Evolutionary conservation across 2,329 filamentous ascomycete genomes (phyloP), one percentile per base, ranked within the genome.

Genomic region (Colletotrichum tofieldiae): DNA sequence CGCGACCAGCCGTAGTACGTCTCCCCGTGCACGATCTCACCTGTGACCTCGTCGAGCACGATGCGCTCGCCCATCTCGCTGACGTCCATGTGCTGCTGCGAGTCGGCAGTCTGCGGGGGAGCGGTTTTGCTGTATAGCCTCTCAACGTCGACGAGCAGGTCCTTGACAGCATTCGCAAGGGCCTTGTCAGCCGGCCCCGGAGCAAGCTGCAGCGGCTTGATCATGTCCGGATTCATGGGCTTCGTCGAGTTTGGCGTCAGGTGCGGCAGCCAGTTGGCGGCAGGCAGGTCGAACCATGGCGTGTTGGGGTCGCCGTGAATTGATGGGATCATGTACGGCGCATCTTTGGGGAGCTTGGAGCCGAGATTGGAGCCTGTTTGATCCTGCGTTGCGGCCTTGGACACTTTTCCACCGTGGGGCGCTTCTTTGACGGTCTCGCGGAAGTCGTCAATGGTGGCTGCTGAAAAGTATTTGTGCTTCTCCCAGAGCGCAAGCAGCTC

Each of bases 1-100:
- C 89, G 88, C 6, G 94, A 96, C 95, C 95, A 97, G 73, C 94
- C 95, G 79, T 97, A 97, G 80, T 97, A 97, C 0, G 93, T 94
- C 74, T 94, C 91, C 1, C 91, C 92, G 8, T 87, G 86, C 8
- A 91, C 79, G 2, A 92, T 82, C 3, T 93, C 89, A 0, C 91
- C 91, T 0, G 89, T 92, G n/a, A 89, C 83, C 75, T 92, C 90
- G 76, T 94, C 91, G 3, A 89, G 80, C 23, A 91, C 83, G 64
- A 94, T 84, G 20, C 87, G 83, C 79, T 96, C 92, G 14, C 94
- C 94, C 71, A 96, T 85, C 75, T 92, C 91, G 77, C 94, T 92
- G n/a, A 96, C 83, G 74, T 94, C 91, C n/a, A 86, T 81, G 6
- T 60, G 52, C 26, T 86, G 78, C 2, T 84, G 82, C 18, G 86